Evolutionary conservation across 1,284 basidiomycete genomes (phyloP).

Genomic region (Ceratobasidium sp.): DNA sequence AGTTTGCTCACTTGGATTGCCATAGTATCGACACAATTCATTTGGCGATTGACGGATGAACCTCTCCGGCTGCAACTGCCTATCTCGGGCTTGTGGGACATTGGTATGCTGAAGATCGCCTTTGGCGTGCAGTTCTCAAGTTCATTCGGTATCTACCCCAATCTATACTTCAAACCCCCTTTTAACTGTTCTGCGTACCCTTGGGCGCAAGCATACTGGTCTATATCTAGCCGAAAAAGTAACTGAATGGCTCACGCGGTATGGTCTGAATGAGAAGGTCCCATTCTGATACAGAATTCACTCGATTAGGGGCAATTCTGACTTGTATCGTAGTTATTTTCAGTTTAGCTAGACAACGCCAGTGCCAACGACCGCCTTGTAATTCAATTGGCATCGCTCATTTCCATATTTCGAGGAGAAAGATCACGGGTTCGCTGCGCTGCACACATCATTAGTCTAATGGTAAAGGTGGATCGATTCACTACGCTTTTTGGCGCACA

Average conservation of each 20-base stretch:
- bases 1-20: background rate
- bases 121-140: constrained; percentile 10
- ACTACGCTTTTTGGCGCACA: too few relatives aligned
- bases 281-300: too few relatives aligned
- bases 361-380: constrained; percentile 3
- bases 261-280: constrained; percentile 3
- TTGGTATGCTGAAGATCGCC: background rate
- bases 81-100: constrained; percentile 13
- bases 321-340: background rate
- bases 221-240: constrained; percentile 10
- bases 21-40: constrained; percentile 2
- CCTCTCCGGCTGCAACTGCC: background rate
- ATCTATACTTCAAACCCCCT: background rate
- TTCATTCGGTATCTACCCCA: background rate
- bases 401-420: constrained; percentile 1
- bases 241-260: background rate
- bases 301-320: background rate
- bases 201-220: constrained; percentile 13
- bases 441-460: constrained; percentile 20
- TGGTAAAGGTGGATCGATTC: constrained; percentile 2
- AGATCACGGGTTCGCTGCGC: constrained; percentile 3
- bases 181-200: background rate
- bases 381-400: background rate
- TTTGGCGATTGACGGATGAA: constrained; percentile 16
- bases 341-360: constrained; percentile 9